Evolutionary conservation across 139 green algal species (phyloP).

Genomic region (Asterochloris erici): DNA sequence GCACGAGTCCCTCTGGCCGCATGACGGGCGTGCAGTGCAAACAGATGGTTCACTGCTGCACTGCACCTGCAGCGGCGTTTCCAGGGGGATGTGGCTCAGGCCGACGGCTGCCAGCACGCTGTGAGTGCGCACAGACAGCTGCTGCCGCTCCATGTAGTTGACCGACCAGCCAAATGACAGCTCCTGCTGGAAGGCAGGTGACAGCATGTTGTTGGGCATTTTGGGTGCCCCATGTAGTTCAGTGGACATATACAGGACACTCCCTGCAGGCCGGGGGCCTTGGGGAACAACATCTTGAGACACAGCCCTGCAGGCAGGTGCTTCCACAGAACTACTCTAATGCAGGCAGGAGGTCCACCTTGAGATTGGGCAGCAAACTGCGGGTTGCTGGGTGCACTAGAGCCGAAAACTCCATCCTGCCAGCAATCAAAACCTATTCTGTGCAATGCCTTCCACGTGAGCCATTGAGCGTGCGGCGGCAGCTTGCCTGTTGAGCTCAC

Average conservation of each 20-base stretch:
- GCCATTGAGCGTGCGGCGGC: no score
- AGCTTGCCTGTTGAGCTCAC: neutral
- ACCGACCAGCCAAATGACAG: slow-evolving; percentile 59
- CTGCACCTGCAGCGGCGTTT: slow-evolving; percentile 44
- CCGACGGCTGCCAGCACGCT: slow-evolving; percentile 68
- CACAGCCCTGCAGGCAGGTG: neutral
- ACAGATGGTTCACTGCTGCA: no score
- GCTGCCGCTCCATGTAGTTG: slow-evolving; percentile 15
- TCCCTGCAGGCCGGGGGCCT: neutral
- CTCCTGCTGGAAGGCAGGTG: slow-evolving; percentile 29
- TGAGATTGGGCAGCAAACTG: no score
- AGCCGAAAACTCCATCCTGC: no score
- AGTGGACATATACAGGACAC: neutral
- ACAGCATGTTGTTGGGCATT: neutral
- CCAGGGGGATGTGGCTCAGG: slow-evolving; percentile 58
- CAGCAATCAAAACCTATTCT: no score
- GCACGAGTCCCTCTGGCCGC: no score
- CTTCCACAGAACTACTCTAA: no score
- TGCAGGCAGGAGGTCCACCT: no score
- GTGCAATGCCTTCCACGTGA: no score
- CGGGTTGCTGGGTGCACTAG: no score
- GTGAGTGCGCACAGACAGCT: slow-evolving; percentile 13
- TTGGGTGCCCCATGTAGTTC: no score
- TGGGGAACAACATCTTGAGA: neutral
- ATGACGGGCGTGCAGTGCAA: no score